Conservation (phyloP, 1,284 basidiomycete genomes). For the Ustilago vetiveriae region DNA sequence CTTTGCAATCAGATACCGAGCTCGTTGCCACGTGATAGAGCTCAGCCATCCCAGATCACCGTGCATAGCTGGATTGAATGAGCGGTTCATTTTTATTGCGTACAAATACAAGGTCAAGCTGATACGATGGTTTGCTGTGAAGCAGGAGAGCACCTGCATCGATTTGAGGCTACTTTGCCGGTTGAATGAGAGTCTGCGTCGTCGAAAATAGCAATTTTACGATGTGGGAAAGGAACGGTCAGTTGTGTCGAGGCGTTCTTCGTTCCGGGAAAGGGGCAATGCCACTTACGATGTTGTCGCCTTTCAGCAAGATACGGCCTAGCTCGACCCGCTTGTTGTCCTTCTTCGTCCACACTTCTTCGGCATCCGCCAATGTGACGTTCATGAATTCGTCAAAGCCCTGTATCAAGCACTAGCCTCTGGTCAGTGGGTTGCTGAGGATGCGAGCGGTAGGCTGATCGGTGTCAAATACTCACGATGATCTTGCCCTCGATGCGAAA, state of each 20-base stretch:
- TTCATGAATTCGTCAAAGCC: slow-evolving; percentile 99
- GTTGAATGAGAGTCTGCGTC: slow-evolving; percentile 60
- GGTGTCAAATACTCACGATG: too few species aligned
- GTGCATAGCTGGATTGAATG: not conserved
- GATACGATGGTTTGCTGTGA: not conserved
- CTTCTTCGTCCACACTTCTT: slow-evolving; percentile 77
- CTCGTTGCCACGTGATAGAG: not conserved
- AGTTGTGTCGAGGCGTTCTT: too few species aligned
- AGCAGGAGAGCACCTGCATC: not conserved
- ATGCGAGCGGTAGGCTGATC: too few species aligned
- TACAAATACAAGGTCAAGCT: slow-evolving; percentile 26
- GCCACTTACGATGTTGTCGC: slow-evolving; percentile 63
- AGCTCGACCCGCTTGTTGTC: slow-evolving; percentile 58
- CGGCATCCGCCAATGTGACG: slow-evolving; percentile 92
- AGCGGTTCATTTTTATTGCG: not conserved
- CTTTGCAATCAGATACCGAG: slow-evolving; percentile 21
- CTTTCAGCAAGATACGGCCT: slow-evolving; percentile 61
- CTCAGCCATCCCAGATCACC: not conserved
- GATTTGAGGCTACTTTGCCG: slow-evolving; percentile 34
- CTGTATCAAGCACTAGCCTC: slow-evolving; percentile 68
- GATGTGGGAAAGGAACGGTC: too few species aligned
- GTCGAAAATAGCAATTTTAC: not conserved
- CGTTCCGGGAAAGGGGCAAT: too few species aligned
- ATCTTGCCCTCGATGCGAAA: slow-evolving; percentile 97
- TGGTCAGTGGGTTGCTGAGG: too few species aligned